Conservation (phyloP, 306 rosid species). For the Fragaria vesca region DNA sequence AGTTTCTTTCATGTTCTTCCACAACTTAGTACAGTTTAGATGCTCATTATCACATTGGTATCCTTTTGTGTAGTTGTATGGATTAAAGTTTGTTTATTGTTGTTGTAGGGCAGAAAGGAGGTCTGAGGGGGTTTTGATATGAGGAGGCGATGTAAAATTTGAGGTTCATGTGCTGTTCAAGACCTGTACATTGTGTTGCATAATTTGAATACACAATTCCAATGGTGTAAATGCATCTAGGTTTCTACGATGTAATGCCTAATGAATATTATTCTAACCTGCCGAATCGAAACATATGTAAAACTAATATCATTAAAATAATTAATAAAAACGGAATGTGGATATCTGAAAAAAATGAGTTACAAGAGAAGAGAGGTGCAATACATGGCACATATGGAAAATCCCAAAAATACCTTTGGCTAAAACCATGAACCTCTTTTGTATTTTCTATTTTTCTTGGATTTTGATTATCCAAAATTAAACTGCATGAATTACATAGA, state of each 20-base stretch:
- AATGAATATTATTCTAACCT: not conserved
- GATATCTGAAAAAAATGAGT: not conserved
- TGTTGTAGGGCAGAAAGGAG: slow-evolving; percentile 69
- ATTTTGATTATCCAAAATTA: not conserved
- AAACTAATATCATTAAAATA: not conserved
- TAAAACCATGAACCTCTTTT: not conserved
- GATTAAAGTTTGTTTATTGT: slow-evolving; percentile 3
- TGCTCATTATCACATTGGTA: not conserved
- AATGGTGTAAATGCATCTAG: not conserved
- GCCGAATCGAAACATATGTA: not conserved
- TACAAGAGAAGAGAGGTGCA: not conserved
- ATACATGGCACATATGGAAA: not conserved
- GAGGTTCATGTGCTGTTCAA: slow-evolving; percentile 1
- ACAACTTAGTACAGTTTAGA: not conserved
- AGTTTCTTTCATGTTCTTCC: not conserved
- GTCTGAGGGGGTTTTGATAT: slow-evolving; percentile 39
- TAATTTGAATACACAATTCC: not conserved
- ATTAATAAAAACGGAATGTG: not conserved
- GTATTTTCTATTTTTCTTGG: not conserved
- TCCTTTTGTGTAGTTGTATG: not conserved
- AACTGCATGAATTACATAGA: not conserved
- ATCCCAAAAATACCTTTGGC: not conserved
- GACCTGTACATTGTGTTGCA: not conserved
- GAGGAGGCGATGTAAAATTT: not conserved
- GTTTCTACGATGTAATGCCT: not conserved